Conservation (phyloP, 2,329 filamentous ascomycete species). For the Clonostachys sp. region DNA sequence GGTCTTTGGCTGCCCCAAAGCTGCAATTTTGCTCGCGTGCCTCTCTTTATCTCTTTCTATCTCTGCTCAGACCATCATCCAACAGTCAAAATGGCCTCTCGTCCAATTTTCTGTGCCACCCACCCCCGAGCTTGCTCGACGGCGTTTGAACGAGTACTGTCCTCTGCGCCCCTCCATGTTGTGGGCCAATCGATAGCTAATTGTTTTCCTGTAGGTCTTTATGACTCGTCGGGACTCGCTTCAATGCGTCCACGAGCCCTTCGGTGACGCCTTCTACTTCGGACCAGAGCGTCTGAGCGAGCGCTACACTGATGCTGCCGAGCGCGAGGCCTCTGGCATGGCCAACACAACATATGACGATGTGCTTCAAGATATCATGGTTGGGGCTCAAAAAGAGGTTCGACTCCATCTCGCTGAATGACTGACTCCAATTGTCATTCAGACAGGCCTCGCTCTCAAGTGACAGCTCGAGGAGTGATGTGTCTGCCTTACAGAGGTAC, state of each 20-base stretch:
- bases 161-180: background rate
- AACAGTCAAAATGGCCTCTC: constrained; percentile 50
- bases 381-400: constrained; percentile 71
- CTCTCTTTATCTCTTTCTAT: too few species aligned
- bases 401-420: constrained; percentile 17
- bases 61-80: constrained; percentile 7
- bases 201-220: constrained; percentile 66
- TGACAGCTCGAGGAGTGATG: background rate
- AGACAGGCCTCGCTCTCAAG: too few species aligned
- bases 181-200: background rate
- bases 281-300: constrained; percentile 82
- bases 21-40: too few species aligned
- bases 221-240: constrained; percentile 86
- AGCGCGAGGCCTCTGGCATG: constrained; percentile 60
- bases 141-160: constrained; percentile 84
- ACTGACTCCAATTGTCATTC: background rate
- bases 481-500: background rate
- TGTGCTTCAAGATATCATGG: constrained; percentile 62
- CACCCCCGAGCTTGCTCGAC: constrained; percentile 95
- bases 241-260: constrained; percentile 87
- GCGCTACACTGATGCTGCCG: constrained; percentile 65
- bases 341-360: constrained; percentile 67
- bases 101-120: constrained; percentile 85
- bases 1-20: too few species aligned
- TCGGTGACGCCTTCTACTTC: constrained; percentile 95